Conservation (phyloP, 2,329 filamentous ascomycete species). For the Aspergillus sp. region DNA sequence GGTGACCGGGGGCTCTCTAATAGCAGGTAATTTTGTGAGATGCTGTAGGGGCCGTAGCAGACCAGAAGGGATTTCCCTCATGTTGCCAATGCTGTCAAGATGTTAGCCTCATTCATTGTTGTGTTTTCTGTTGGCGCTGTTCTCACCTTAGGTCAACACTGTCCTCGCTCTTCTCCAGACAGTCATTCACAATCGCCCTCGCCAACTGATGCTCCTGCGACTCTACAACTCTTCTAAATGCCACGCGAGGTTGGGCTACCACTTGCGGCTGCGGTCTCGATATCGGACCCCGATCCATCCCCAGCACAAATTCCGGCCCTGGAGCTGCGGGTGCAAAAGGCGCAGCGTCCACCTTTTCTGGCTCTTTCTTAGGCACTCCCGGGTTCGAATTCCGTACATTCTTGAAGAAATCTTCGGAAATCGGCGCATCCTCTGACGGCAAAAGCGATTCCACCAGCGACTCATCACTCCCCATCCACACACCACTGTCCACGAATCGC, state of each 20-base stretch:
- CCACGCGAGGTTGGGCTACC: conserved; percentile 10
- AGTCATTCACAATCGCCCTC: conserved; percentile 32
- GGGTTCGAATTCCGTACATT: conserved; percentile 14
- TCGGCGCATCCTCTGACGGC: conserved; percentile 28
- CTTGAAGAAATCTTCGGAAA: conserved; percentile 33
- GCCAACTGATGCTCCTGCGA: conserved; percentile 32
- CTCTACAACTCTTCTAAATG: conserved; percentile 21
- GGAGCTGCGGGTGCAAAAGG: neutral
- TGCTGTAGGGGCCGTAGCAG: conserved; percentile 33
- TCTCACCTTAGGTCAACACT: conserved; percentile 41
- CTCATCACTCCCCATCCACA: conserved; percentile 44
- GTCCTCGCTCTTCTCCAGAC: conserved; percentile 39
- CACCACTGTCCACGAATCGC: conserved; percentile 40
- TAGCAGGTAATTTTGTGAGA: conserved; percentile 33
- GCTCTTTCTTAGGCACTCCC: neutral
- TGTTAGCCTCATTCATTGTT: neutral
- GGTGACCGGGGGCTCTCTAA: conserved; percentile 26
- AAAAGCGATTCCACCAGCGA: conserved; percentile 28
- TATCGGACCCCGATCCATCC: neutral
- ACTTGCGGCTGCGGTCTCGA: neutral
- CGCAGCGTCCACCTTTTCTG: neutral
- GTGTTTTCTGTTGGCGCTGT: too few relatives aligned
- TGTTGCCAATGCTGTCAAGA: conserved; percentile 22
- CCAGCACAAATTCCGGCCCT: neutral
- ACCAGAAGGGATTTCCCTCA: conserved; percentile 25